phyloP scores from a whole-genome alignment of 108 stramenopile genomes.

The Aurantiochytrium sp. region DNA sequence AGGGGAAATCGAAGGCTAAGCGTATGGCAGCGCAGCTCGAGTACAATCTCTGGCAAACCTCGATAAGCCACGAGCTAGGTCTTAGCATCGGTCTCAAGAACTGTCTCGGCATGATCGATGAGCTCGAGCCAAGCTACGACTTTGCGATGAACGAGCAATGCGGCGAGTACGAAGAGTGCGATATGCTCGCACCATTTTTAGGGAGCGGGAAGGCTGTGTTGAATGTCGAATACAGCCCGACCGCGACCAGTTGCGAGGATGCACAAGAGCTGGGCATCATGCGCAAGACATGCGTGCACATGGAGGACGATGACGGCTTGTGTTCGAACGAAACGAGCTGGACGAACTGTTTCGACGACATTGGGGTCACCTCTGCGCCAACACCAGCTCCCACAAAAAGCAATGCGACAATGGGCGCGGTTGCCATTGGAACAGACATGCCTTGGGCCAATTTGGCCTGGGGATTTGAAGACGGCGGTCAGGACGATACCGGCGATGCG shows the following conservation, averaged over 20 bases:
- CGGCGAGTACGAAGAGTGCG: conserved; percentile 25
- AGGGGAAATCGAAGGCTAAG: not conserved
- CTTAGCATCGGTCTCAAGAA: conserved; percentile 22
- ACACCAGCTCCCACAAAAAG: not conserved
- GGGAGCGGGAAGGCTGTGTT: conserved; percentile 7
- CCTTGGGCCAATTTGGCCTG: not conserved
- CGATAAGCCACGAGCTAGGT: not conserved
- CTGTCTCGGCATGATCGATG: not conserved
- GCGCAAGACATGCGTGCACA: not conserved
- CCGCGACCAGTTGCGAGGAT: not conserved
- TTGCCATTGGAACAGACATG: not conserved
- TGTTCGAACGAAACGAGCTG: not conserved
- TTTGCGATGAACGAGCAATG: conserved; percentile 31
- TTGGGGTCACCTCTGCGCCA: too few relatives aligned
- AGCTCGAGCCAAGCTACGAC: conserved; percentile 14
- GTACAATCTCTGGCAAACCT: not conserved
- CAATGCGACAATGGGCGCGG: not conserved
- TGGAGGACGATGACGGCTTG: not conserved
- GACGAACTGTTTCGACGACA: not conserved
- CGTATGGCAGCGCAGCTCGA: not conserved
- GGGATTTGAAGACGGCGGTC: not conserved
- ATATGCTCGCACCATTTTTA: not conserved
- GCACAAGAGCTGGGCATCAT: not conserved
- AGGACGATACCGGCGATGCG: not conserved
- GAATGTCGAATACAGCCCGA: not conserved